Conservation (phyloP, 768 basidiomycete genomes). For the Phlebiopsis flavidoalba region DNA sequence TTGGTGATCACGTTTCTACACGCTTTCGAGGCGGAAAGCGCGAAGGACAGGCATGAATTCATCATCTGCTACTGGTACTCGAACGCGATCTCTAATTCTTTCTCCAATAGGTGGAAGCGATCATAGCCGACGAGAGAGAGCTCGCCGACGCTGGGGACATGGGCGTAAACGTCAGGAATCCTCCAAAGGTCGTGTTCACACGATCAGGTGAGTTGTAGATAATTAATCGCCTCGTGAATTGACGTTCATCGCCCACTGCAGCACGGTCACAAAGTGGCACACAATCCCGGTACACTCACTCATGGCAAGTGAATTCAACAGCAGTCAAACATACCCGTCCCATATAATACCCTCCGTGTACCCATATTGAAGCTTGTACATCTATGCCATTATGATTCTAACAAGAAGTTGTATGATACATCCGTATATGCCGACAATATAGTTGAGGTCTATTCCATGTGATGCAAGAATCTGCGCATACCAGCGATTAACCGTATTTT, state of each 20-base stretch:
- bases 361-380: not conserved
- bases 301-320: conserved; percentile 19
- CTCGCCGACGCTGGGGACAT: not conserved
- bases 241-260: too few species aligned
- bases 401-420: not conserved
- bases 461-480: not conserved
- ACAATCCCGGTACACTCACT: not conserved
- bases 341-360: not conserved
- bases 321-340: not conserved
- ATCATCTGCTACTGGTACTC: not conserved
- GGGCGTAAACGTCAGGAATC: conserved; percentile 6
- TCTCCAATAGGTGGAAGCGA: not conserved
- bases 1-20: conserved; percentile 1
- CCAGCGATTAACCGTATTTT: not conserved
- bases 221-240: too few species aligned
- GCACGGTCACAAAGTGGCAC: conserved; percentile 3
- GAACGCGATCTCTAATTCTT: too few species aligned
- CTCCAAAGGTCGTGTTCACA: conserved; percentile 4
- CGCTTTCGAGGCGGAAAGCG: conserved; percentile 6
- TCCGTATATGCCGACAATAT: not conserved
- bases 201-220: conserved; percentile 1
- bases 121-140: not conserved
- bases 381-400: not conserved
- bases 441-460: not conserved
- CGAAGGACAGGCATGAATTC: conserved; percentile 1